Percentiles rank a stretch among this genome's conserved stretches.
Conservation (phyloP, 805 yeast genomes). For the Wilhelminamyces savonicus region DNA sequence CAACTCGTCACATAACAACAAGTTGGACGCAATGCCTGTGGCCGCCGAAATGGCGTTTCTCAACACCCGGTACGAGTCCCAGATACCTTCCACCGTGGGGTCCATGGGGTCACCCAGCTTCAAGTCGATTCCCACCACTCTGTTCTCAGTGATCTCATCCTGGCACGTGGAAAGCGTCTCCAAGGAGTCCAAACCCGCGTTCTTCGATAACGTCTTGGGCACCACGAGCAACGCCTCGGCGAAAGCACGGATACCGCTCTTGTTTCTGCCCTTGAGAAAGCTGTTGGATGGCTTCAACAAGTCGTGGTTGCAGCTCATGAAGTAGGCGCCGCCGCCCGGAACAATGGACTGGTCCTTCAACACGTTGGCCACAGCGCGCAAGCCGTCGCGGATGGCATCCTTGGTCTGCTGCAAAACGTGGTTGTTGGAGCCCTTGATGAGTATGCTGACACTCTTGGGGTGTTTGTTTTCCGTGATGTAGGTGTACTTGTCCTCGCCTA, state of each 20-base stretch:
- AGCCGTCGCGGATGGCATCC: conserved; percentile 96
- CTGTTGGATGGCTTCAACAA: conserved; percentile 46
- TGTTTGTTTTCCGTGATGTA: conserved; percentile 85
- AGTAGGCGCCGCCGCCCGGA: conserved; percentile 98
- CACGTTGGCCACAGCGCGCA: conserved; percentile 90
- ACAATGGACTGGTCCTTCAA: conserved; percentile 77
- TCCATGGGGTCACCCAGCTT: conserved; percentile 93
- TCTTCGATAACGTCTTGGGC: conserved; percentile 88
- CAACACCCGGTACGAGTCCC: conserved; percentile 93
- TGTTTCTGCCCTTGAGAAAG: conserved; percentile 72
- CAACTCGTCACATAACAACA: conserved; percentile 90
- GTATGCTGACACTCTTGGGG: conserved; percentile 86
- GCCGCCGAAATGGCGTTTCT: conserved; percentile 92
- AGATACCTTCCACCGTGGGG: conserved; percentile 88
- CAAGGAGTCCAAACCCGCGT: conserved; percentile 90
- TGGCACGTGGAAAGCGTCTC: conserved; percentile 86
- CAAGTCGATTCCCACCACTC: conserved; percentile 85
- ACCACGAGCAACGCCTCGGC: conserved; percentile 86
- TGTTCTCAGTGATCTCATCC: conserved; percentile 78
- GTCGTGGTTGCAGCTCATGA: conserved; percentile 72
- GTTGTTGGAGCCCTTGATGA: conserved; percentile 89
- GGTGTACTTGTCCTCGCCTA: conserved; percentile 97
- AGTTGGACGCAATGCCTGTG: conserved; percentile 87
- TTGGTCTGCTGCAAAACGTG: conserved; percentile 87
- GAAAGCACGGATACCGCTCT: conserved; percentile 89